Base-by-base conservation (phyloP, 352 stramenopile species). In the Phytopythium sindhum region DNA sequence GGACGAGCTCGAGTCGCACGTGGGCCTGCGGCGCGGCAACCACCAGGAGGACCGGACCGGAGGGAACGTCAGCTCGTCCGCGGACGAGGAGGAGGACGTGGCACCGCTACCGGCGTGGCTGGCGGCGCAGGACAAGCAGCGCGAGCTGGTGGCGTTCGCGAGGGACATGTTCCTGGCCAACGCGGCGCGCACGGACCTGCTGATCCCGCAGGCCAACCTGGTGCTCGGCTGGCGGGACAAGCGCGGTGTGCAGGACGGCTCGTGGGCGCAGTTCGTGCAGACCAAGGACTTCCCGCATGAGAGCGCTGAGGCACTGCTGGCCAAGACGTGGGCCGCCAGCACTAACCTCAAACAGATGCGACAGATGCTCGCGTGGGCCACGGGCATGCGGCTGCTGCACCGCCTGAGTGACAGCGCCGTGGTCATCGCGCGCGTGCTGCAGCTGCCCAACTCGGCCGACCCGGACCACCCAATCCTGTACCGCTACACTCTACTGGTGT, bases 191-290 rank as follows among this genome's bases (percentile, higher is more conserved):
- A 69, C 70, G 9, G 61, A 76, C 37, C n/a, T 44, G 23, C 37
- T 66, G 23, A 57, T 67, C 23, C 10, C 57, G 5, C 57, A 12
- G 0, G 35, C 60, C 26, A 75, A 82, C 52, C 42, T 37, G 2
- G 65, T 87, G 35, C 65, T 87, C 12, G 78, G 78, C 26, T 87
- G 78, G 78, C 57, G 57, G 0, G 69, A 78, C 47, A 73, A 75
- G 61, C 74, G 78, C 52, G 66, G 60, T 11, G 61, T 87, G 31
- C 28, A 55, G 53, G 66, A 80, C 24, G 45, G 53, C 21, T 68
- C 68, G 29, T 88, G 74, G 75, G 74, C 72, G 8, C 67, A 78
- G 57, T 88, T 81, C 56, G 69, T 71, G 29, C 70, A 84, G 63
- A 69, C 62, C 21, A 88, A 85, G 70, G 65, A 67, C 29, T 85